Conservation (phyloP, 2,329 filamentous ascomycete genomes). For the Talaromyces sp. region DNA sequence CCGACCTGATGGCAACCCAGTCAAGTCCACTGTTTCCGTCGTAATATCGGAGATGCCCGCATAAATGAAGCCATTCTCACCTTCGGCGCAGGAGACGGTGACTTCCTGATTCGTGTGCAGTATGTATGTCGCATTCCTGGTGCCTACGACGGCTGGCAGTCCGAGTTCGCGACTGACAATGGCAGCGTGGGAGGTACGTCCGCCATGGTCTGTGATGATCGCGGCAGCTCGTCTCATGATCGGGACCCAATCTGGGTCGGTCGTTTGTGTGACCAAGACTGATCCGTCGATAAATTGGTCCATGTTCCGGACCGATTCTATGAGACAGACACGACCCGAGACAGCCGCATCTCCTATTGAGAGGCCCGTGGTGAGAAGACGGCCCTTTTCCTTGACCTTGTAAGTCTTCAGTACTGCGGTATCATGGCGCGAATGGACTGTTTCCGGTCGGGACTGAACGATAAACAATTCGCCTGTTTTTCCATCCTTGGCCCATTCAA, state of each 20-base stretch:
- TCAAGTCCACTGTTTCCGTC: conserved; percentile 30
- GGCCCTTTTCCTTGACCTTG: conserved; percentile 29
- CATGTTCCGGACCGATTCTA: conserved; percentile 30
- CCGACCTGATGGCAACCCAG: conserved; percentile 21
- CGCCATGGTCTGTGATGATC: conserved; percentile 34
- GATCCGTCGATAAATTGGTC: conserved; percentile 34
- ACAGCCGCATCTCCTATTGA: conserved; percentile 36
- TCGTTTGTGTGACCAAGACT: conserved; percentile 34
- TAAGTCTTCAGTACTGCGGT: conserved; percentile 33
- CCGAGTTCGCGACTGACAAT: conserved; percentile 42
- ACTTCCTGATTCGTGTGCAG: conserved; percentile 38
- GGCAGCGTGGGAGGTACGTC: conserved; percentile 38
- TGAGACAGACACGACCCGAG: conserved; percentile 32
- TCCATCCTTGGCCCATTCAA: conserved; percentile 40
- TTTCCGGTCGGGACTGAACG: conserved; percentile 39
- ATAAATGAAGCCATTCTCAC: conserved; percentile 38
- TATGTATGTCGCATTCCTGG: conserved; percentile 34
- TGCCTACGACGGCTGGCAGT: conserved; percentile 39
- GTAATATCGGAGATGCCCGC: conserved; percentile 34
- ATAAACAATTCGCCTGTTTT: conserved; percentile 30
- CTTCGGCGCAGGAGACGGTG: conserved; percentile 40
- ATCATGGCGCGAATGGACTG: conserved; percentile 35
- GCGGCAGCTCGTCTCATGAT: conserved; percentile 39
- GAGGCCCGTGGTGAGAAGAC: conserved; percentile 28
- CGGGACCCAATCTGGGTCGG: conserved; percentile 40